Evolutionary conservation across 2,329 filamentous ascomycete species (phyloP).

Genomic region (Fusarium sp.): DNA sequence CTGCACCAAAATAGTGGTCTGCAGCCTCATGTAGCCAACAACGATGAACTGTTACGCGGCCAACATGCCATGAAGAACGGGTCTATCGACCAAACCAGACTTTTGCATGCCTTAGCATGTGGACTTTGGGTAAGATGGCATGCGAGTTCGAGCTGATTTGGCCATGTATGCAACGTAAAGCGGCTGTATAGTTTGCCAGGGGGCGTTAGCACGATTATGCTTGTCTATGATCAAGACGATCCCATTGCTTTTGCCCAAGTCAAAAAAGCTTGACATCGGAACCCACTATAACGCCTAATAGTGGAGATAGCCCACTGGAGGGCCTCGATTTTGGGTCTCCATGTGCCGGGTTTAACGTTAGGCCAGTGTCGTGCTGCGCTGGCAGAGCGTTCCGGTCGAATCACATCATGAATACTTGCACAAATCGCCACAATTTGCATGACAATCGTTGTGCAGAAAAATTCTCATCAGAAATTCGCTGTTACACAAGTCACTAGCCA

Average conservation of each 20-base stretch:
- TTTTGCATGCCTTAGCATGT: constrained; percentile 23
- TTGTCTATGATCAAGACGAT: constrained; percentile 6
- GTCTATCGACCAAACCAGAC: constrained; percentile 10
- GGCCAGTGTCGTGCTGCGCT: constrained; percentile 1
- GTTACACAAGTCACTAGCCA: constrained; percentile 7
- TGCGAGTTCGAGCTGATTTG: constrained; percentile 23
- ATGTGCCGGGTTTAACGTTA: neutral
- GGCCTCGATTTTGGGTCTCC: constrained; percentile 24
- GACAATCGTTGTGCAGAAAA: constrained; percentile 5
- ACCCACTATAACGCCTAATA: constrained; percentile 2
- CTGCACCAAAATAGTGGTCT: constrained; percentile 16
- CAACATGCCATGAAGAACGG: constrained; percentile 17
- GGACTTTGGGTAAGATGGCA: constrained; percentile 9
- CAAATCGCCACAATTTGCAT: constrained; percentile 17
- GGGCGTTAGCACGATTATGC: neutral
- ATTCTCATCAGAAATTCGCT: neutral
- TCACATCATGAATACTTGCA: constrained; percentile 5
- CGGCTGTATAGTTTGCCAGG: constrained; percentile 3
- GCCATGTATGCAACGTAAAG: constrained; percentile 24
- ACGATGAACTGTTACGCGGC: constrained; percentile 17
- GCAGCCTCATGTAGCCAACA: constrained; percentile 23
- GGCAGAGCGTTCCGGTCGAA: constrained; percentile 3
- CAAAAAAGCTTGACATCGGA: constrained; percentile 9
- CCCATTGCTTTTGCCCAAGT: constrained; percentile 5
- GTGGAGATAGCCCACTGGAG: constrained; percentile 20